Evolutionary conservation across 1,284 basidiomycete species (phyloP).

Genomic region (Ceratobasidium sp.): DNA sequence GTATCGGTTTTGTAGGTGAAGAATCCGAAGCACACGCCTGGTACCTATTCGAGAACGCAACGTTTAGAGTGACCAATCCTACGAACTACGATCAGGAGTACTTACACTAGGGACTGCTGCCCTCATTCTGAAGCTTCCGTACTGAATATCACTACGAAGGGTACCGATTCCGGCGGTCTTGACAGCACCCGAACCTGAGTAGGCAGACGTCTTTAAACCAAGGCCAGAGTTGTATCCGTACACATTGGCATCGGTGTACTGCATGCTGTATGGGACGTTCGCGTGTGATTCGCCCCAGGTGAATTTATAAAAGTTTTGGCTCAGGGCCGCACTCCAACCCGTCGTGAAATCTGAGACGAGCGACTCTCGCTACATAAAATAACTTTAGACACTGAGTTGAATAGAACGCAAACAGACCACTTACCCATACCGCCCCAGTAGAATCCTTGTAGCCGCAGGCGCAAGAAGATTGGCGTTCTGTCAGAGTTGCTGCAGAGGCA

Average conservation of each 20-base stretch:
- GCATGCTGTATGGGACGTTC: conserved; percentile 31
- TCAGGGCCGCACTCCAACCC: conserved; percentile 19
- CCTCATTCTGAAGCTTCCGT: conserved; percentile 50
- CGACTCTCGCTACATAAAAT: conserved; percentile 44
- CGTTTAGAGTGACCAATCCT: not conserved
- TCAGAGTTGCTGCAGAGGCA: conserved; percentile 24
- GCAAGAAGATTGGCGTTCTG: conserved; percentile 46
- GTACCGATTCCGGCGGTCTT: conserved; percentile 48
- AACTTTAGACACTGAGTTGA: not conserved
- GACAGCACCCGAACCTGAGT: conserved; percentile 39
- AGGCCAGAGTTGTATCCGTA: conserved; percentile 48
- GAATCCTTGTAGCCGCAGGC: conserved; percentile 50
- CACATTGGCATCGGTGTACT: conserved; percentile 43
- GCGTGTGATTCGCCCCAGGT: conserved; percentile 16
- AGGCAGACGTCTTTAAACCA: conserved; percentile 48
- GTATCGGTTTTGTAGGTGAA: conserved; percentile 45
- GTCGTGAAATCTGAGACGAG: conserved; percentile 47
- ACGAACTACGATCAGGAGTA: not conserved
- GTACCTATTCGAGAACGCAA: conserved; percentile 41
- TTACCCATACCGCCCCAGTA: conserved; percentile 48
- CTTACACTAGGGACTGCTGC: conserved; percentile 48
- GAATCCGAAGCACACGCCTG: conserved; percentile 49
- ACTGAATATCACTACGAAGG: conserved; percentile 46
- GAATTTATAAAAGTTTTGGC: conserved; percentile 9
- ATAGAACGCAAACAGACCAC: not conserved